phyloP scores from a whole-genome alignment of 805 yeast genomes.

The Myxozyma vanderwaltii region DNA sequence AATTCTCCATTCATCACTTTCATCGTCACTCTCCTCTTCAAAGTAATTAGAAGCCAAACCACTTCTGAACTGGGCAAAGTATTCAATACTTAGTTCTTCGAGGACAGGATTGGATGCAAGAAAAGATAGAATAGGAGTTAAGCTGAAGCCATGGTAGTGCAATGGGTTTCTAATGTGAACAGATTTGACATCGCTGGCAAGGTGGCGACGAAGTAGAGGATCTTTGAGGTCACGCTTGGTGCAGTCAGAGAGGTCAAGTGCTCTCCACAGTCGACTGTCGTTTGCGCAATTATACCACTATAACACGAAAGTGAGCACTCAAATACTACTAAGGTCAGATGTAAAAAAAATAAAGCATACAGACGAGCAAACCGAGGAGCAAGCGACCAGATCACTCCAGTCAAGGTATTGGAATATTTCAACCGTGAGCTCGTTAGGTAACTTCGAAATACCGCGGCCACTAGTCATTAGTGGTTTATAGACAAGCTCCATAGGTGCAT shows the following conservation, averaged over 20 bases:
- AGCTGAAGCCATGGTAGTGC: background rate
- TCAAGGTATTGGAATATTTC: constrained; percentile 8
- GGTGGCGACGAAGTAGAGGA: background rate
- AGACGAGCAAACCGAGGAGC: constrained; percentile 14
- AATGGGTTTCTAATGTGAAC: background rate
- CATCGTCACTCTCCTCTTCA: no score
- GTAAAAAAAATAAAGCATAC: constrained; percentile 5
- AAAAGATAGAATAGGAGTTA: background rate
- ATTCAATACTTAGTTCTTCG: background rate
- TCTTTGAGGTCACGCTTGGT: background rate
- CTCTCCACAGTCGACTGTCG: background rate
- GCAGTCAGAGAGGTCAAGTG: background rate
- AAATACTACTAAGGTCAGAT: background rate
- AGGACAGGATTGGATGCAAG: background rate
- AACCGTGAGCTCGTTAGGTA: constrained; percentile 19
- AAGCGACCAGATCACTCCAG: background rate
- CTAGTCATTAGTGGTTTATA: background rate
- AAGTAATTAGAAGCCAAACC: no score
- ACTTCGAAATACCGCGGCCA: background rate
- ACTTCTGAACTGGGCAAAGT: background rate
- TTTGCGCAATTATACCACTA: background rate
- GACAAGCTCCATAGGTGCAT: no score
- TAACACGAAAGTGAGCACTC: background rate
- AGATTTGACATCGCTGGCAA: background rate
- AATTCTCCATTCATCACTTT: no score